Conservation (phyloP, 2,329 filamentous ascomycete genomes). For the Plenodomus lindquistii region DNA sequence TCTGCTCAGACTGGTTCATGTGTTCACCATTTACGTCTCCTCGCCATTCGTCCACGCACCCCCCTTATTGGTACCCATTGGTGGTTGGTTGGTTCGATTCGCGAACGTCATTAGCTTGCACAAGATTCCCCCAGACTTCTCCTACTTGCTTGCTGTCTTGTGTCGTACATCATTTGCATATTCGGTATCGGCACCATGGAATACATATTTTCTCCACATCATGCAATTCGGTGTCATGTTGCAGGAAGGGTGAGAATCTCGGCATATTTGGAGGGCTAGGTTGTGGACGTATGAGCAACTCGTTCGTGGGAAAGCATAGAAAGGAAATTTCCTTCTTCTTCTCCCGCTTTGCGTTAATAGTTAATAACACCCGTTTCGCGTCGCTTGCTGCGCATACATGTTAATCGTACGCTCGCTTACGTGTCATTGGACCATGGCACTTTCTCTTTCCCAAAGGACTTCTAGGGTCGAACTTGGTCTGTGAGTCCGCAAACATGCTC, state of each 20-base stretch:
- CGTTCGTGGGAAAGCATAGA: no score
- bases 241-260: no score
- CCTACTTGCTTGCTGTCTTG: neutral
- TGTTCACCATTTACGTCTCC: conserved; percentile 2
- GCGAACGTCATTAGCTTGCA: conserved; percentile 7
- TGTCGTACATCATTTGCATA: neutral
- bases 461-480: no score
- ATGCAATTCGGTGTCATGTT: neutral
- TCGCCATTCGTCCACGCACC: conserved; percentile 8
- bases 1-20: conserved; percentile 19
- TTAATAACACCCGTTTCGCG: neutral
- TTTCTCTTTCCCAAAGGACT: no score
- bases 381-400: neutral
- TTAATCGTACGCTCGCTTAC: neutral
- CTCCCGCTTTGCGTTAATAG: neutral
- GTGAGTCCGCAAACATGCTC: no score
- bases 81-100: neutral
- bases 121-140: conserved; percentile 8
- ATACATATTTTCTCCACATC: no score
- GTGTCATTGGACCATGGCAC: no score
- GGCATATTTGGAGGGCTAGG: neutral
- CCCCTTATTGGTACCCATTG: neutral
- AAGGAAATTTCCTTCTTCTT: neutral
- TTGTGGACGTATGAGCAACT: no score
- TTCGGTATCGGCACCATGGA: neutral